phyloP scores from a whole-genome alignment of 2,329 filamentous ascomycete species.

The Penicillium brevicompactum region DNA sequence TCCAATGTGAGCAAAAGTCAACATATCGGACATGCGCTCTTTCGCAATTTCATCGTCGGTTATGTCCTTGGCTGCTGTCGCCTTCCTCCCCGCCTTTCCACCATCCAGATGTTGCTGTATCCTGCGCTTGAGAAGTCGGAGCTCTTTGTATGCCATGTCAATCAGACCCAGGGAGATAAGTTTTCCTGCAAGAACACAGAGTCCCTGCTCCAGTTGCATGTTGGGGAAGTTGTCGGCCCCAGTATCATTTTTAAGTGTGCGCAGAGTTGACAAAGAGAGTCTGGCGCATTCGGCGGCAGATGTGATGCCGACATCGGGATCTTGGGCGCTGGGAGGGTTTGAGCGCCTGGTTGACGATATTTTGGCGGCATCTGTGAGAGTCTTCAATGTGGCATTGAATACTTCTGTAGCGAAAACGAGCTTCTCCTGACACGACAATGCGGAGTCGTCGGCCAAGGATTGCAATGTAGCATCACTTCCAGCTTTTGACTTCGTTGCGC shows the following conservation, averaged over 20 bases:
- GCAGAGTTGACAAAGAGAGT: slow-evolving; percentile 41
- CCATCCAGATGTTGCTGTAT: slow-evolving; percentile 36
- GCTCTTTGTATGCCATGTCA: slow-evolving; percentile 44
- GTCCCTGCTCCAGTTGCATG: slow-evolving; percentile 46
- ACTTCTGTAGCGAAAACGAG: slow-evolving; percentile 48
- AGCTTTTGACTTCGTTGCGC: slow-evolving; percentile 27
- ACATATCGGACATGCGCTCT: slow-evolving; percentile 41
- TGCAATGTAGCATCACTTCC: slow-evolving; percentile 30
- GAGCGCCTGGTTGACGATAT: slow-evolving; percentile 16
- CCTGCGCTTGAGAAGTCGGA: slow-evolving; percentile 42
- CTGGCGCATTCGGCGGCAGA: slow-evolving; percentile 44
- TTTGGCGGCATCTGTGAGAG: slow-evolving; percentile 44
- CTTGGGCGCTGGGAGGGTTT: slow-evolving; percentile 19
- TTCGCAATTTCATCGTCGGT: slow-evolving; percentile 33
- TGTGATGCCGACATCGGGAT: slow-evolving; percentile 26
- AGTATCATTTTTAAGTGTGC: slow-evolving; percentile 36
- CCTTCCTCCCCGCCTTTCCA: slow-evolving; percentile 20
- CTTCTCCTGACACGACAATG: slow-evolving; percentile 41
- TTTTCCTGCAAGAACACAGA: slow-evolving; percentile 46
- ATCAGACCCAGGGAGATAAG: slow-evolving; percentile 43
- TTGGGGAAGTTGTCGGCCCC: slow-evolving; percentile 29
- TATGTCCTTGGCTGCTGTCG: slow-evolving; percentile 11
- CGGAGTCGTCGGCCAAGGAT: slow-evolving; percentile 23
- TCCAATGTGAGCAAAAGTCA: slow-evolving; percentile 35
- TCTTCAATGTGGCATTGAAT: slow-evolving; percentile 49